phyloP scores from a whole-genome alignment of 805 yeast genomes.

The Lachancea fermentati region DNA sequence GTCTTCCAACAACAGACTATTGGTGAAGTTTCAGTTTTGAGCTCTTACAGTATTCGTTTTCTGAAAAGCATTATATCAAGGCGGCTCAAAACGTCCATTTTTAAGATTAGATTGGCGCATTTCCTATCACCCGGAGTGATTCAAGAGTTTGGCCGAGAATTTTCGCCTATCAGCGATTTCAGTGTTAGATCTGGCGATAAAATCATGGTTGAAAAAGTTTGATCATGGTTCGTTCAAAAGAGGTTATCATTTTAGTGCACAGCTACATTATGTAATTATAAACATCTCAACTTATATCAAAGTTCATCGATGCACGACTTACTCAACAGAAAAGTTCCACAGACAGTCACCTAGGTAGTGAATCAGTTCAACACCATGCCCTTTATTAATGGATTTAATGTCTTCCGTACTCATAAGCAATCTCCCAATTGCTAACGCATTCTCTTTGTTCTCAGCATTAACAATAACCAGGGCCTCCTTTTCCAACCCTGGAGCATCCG shows the following conservation, averaged over 20 bases:
- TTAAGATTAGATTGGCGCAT: conserved; percentile 11
- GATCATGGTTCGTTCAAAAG: neutral
- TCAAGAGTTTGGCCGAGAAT: conserved; percentile 17
- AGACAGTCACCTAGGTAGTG: conserved; percentile 88
- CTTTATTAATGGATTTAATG: conserved; percentile 75
- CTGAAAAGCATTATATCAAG: conserved; percentile 20
- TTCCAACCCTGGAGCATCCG: conserved; percentile 54
- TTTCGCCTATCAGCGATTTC: conserved; percentile 16
- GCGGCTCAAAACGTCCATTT: conserved; percentile 4
- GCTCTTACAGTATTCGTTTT: conserved; percentile 19
- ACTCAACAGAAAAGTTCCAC: conserved; percentile 58
- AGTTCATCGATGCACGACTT: no score
- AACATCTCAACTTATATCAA: no score
- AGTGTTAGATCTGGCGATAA: conserved; percentile 12
- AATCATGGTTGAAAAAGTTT: conserved; percentile 9
- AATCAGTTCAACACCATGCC: conserved; percentile 79
- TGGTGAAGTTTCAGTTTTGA: conserved; percentile 9
- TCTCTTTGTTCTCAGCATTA: conserved; percentile 89
- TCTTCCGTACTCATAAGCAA: conserved; percentile 85
- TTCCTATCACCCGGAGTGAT: conserved; percentile 4
- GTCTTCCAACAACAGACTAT: conserved; percentile 3
- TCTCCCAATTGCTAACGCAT: conserved; percentile 87
- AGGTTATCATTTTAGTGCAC: neutral
- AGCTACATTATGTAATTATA: no score
- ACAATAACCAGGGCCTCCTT: conserved; percentile 71